Evolutionary conservation across 1,139 yeast genomes (phyloP).

Genomic region (Yamadazyma jaroonii): DNA sequence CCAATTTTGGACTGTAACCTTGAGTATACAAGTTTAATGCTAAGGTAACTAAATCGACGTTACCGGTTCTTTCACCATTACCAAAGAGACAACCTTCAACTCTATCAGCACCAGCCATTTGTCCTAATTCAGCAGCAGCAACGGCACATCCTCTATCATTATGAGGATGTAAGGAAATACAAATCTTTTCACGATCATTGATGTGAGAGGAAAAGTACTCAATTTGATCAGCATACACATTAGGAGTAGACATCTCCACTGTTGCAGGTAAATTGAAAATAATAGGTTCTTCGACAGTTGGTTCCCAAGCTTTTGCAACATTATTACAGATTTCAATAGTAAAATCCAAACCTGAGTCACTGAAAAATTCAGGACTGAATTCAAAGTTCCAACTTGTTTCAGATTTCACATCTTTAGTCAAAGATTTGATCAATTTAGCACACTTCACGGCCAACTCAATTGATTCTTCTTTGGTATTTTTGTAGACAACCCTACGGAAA

Average conservation of each 20-base stretch:
- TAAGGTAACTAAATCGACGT: conserved; percentile 90
- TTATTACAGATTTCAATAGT: conserved; percentile 39
- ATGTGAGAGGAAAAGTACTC: conserved; percentile 83
- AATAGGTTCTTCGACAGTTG: conserved; percentile 76
- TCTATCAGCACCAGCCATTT: conserved; percentile 95
- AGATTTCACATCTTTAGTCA: conserved; percentile 39
- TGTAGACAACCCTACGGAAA: conserved; percentile 46
- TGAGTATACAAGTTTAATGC: conserved; percentile 94
- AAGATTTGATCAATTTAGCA: conserved; percentile 37
- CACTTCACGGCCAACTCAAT: conserved; percentile 40
- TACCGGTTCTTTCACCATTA: conserved; percentile 98
- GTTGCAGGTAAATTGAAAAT: conserved; percentile 97
- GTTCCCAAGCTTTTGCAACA: conserved; percentile 93
- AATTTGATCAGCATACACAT: conserved; percentile 93
- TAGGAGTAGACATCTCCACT: conserved; percentile 94
- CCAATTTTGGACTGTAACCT: conserved; percentile 83
- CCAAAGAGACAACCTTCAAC: conserved; percentile 98
- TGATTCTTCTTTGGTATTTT: conserved; percentile 41
- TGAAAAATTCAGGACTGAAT: conserved; percentile 47
- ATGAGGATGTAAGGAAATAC: conserved; percentile 92
- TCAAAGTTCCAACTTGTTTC: conserved; percentile 45
- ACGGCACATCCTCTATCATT: conserved; percentile 98
- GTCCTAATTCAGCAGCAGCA: conserved; percentile 94
- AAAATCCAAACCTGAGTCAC: conserved; percentile 43
- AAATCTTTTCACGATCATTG: conserved; percentile 77